phyloP scores from a whole-genome alignment of 2,329 filamentous ascomycete species.

The Fonsecaea multimorphosa region DNA sequence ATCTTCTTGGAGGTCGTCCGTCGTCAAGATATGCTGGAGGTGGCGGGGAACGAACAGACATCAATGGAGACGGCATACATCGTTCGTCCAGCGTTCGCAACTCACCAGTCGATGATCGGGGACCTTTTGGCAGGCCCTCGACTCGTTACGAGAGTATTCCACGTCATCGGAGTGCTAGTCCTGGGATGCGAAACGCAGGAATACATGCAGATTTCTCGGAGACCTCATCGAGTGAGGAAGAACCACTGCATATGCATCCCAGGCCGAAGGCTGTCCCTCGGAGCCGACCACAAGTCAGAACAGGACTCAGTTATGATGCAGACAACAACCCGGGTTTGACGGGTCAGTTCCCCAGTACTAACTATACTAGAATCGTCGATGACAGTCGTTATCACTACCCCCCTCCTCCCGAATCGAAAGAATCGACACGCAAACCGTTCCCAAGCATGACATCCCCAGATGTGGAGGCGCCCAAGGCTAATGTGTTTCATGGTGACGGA shows the following conservation, averaged over 20 bases:
- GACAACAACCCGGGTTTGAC: conserved; percentile 33
- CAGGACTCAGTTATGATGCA: conserved; percentile 15
- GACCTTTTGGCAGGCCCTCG: conserved; percentile 46
- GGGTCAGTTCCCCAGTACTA: conserved; percentile 37
- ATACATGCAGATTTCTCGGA: conserved; percentile 33
- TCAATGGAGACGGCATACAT: conserved; percentile 58
- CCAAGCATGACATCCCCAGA: conserved; percentile 28
- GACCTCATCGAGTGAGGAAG: conserved; percentile 42
- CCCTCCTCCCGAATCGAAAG: conserved; percentile 36
- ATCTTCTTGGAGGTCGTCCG: conserved; percentile 55
- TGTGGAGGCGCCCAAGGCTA: conserved; percentile 18
- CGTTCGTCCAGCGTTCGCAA: conserved; percentile 62
- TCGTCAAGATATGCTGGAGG: conserved; percentile 62
- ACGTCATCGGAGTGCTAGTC: conserved; percentile 54
- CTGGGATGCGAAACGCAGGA: conserved; percentile 43
- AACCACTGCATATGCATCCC: conserved; percentile 23
- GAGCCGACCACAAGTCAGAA: conserved; percentile 25
- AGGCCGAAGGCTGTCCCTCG: conserved; percentile 48
- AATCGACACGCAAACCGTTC: conserved; percentile 33
- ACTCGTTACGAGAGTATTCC: conserved; percentile 45
- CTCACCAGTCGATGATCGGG: conserved; percentile 48
- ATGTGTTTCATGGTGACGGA: conserved; percentile 16
- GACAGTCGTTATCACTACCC: conserved; percentile 36
- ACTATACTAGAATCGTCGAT: conserved; percentile 38
- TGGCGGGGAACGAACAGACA: conserved; percentile 63